Evolutionary conservation across 805 yeast species (phyloP).

Genomic region (Nakazawaea laoshanensis): DNA sequence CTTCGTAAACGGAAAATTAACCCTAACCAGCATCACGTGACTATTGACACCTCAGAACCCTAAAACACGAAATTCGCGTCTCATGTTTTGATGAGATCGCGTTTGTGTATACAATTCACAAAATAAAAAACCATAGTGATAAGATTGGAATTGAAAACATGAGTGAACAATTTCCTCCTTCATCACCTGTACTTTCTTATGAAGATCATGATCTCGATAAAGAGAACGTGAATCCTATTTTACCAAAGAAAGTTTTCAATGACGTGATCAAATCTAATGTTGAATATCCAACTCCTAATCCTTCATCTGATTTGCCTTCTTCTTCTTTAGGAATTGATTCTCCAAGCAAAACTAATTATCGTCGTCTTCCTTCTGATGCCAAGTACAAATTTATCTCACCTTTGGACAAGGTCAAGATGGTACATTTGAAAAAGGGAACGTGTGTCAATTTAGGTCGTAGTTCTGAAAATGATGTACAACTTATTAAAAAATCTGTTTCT

Average conservation of each 20-base stretch:
- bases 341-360: neutral
- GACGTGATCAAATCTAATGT: neutral
- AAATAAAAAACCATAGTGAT: too few relatives aligned
- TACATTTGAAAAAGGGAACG: slow-evolving; percentile 32
- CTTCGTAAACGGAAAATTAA: too few relatives aligned
- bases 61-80: too few relatives aligned
- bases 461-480: slow-evolving; percentile 45
- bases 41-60: too few relatives aligned
- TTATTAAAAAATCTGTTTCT: slow-evolving; percentile 47
- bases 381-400: slow-evolving; percentile 22
- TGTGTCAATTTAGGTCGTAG: slow-evolving; percentile 58
- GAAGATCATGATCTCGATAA: slow-evolving; percentile 3
- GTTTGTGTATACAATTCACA: too few relatives aligned
- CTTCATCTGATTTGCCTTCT: slow-evolving; percentile 11
- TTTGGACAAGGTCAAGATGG: slow-evolving; percentile 24
- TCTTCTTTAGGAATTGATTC: slow-evolving; percentile 3
- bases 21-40: too few relatives aligned
- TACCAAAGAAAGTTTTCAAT: slow-evolving; percentile 4
- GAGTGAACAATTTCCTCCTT: slow-evolving; percentile 22
- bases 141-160: too few relatives aligned
- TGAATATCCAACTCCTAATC: slow-evolving; percentile 10
- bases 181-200: slow-evolving; percentile 21
- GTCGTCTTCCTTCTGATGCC: slow-evolving; percentile 1
- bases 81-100: too few relatives aligned
- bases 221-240: neutral